Conservation (phyloP, 306 rosid species). For the Hippophae rhamnoides region DNA sequence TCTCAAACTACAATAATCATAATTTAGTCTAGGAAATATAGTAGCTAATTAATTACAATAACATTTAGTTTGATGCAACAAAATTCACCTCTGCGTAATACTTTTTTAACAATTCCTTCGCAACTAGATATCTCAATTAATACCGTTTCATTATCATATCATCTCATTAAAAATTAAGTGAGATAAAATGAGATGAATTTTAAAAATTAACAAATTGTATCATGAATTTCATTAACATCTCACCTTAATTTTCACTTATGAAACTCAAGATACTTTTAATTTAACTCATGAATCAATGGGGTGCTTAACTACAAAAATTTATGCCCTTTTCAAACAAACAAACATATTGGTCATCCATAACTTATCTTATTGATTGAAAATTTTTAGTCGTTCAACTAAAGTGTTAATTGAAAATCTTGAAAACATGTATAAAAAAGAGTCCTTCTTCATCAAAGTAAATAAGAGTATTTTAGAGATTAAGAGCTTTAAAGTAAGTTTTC, state of each 20-base stretch:
- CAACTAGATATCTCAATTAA: constrained; percentile 3
- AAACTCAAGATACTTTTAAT: background rate
- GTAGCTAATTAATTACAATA: background rate
- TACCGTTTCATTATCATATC: constrained; percentile 2
- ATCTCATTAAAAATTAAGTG: constrained; percentile 24
- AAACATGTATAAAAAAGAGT: background rate
- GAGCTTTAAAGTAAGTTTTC: background rate
- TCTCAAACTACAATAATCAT: no score
- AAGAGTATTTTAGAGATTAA: background rate
- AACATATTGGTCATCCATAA: background rate
- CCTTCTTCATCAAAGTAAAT: background rate
- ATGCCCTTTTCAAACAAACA: background rate
- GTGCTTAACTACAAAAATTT: background rate
- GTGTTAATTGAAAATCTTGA: background rate
- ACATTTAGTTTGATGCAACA: background rate
- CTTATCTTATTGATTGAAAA: background rate
- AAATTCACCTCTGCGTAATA: constrained; percentile 61
- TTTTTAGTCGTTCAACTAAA: background rate
- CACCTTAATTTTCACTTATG: background rate
- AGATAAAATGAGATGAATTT: no score
- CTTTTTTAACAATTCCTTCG: constrained; percentile 70
- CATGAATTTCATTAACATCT: no score
- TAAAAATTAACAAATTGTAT: no score
- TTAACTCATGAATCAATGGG: background rate
- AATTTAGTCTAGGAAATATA: background rate